These are phyloP conservation scores for Striga hermonthica DNA, from an alignment of 305 asterid species.

Conservation along the genomic window DNA sequence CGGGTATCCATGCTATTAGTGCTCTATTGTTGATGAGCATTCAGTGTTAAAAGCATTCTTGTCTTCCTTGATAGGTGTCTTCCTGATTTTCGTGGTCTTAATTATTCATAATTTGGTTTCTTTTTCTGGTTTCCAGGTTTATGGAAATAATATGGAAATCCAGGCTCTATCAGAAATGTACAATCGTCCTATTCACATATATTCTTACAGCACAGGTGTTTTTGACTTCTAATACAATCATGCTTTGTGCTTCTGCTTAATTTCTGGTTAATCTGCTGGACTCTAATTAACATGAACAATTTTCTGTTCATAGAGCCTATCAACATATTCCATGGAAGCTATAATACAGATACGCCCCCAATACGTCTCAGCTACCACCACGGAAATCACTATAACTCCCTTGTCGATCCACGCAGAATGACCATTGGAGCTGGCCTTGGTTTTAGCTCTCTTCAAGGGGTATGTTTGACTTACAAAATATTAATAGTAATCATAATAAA, in stretches of 20 bases:
- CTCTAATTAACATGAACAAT: constrained; percentile 2
- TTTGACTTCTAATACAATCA: constrained; percentile 20
- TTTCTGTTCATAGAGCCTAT: constrained; percentile 67
- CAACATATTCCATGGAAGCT: constrained; percentile 92
- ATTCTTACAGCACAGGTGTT: constrained; percentile 91
- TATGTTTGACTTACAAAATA: constrained; percentile 33
- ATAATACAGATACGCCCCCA: constrained; percentile 84
- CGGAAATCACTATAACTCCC: constrained; percentile 96
- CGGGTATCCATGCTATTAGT: too few relatives aligned
- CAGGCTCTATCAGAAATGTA: constrained; percentile 97
- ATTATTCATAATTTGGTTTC: constrained; percentile 16
- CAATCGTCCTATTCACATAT: constrained; percentile 96
- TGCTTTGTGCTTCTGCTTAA: constrained; percentile 17
- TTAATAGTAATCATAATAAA: too few relatives aligned
- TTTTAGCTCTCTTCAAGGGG: constrained; percentile 87
- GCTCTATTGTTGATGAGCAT: too few relatives aligned
- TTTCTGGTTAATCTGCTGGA: constrained; percentile 24
- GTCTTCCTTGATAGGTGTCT: too few relatives aligned
- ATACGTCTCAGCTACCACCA: constrained; percentile 92
- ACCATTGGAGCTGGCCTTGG: constrained; percentile 96
- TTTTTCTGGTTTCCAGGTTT: constrained; percentile 53
- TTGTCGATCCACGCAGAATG: constrained; percentile 85
- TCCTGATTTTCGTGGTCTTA: not conserved
- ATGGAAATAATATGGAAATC: constrained; percentile 94
- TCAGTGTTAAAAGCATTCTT: too few relatives aligned